A percentile compares a stretch with the other conserved stretches of the same genome.
Evolutionary conservation across 1,284 basidiomycete species (phyloP).

Genomic region (Cryptococcus neoformans): DNA sequence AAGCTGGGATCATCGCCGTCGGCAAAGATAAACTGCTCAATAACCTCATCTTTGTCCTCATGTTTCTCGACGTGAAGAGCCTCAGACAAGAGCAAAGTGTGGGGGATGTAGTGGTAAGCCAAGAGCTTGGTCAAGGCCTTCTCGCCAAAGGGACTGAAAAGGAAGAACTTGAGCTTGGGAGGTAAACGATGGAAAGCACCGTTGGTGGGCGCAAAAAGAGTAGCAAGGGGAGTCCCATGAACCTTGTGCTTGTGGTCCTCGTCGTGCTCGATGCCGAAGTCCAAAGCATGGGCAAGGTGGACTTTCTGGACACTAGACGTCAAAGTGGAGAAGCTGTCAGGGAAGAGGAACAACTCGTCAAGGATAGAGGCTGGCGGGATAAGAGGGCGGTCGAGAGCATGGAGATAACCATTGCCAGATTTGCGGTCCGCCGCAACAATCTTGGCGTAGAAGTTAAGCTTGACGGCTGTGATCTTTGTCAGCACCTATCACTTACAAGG

Average conservation of each 20-base stretch:
- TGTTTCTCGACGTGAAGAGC: slow-evolving; percentile 46
- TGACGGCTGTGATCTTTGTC: slow-evolving; percentile 31
- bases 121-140: slow-evolving; percentile 60
- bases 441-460: slow-evolving; percentile 59
- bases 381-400: slow-evolving; percentile 61
- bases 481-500: not conserved
- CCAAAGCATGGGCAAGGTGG: slow-evolving; percentile 51
- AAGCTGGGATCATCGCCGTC: slow-evolving; percentile 49
- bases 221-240: slow-evolving; percentile 57
- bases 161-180: slow-evolving; percentile 56
- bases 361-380: slow-evolving; percentile 63
- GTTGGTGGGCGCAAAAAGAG: slow-evolving; percentile 65
- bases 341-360: slow-evolving; percentile 58
- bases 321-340: slow-evolving; percentile 58
- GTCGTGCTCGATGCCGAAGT: slow-evolving; percentile 43
- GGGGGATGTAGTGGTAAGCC: slow-evolving; percentile 64
- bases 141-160: slow-evolving; percentile 66
- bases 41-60: slow-evolving; percentile 12
- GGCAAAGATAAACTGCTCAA: slow-evolving; percentile 5
- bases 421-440: slow-evolving; percentile 55
- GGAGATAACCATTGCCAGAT: slow-evolving; percentile 64
- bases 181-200: slow-evolving; percentile 62
- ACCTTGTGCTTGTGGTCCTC: slow-evolving; percentile 48
- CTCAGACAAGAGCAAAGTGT: slow-evolving; percentile 59
- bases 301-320: slow-evolving; percentile 62